These are phyloP conservation scores for Pleomassaria siparia DNA, from an alignment of 2,329 filamentous ascomycete species.

Conservation along the genomic window DNA sequence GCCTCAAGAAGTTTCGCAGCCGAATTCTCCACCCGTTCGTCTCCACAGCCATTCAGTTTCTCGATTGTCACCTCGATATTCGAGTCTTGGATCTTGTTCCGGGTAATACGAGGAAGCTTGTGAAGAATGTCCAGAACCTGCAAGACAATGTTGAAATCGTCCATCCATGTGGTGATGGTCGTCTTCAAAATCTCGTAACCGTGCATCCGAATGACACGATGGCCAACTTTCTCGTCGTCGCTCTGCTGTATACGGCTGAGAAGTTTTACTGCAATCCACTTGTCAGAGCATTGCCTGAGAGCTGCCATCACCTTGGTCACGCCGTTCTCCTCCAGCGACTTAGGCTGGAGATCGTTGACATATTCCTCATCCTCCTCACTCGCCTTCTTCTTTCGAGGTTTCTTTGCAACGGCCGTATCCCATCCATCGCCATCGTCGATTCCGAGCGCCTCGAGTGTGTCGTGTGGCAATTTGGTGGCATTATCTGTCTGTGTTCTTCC, in stretches of 20 bases:
- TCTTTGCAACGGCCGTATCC: slow-evolving; percentile 88
- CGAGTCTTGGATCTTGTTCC: slow-evolving; percentile 95
- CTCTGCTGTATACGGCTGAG: slow-evolving; percentile 84
- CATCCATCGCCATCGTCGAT: slow-evolving; percentile 91
- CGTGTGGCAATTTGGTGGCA: slow-evolving; percentile 84
- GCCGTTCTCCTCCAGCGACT: slow-evolving; percentile 75
- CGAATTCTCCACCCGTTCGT: slow-evolving; percentile 73
- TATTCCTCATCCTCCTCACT: slow-evolving; percentile 95
- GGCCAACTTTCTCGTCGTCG: slow-evolving; percentile 82
- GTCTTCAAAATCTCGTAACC: slow-evolving; percentile 94
- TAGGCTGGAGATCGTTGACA: slow-evolving; percentile 82
- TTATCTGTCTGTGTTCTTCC: slow-evolving; percentile 97
- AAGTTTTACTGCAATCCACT: slow-evolving; percentile 97
- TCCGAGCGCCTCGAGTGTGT: slow-evolving; percentile 90
- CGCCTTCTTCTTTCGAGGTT: slow-evolving; percentile 87
- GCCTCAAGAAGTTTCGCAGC: slow-evolving; percentile 72
- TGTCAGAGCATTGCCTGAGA: slow-evolving; percentile 97
- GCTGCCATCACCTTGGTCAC: slow-evolving; percentile 95
- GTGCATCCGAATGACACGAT: slow-evolving; percentile 92
- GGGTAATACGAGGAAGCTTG: slow-evolving; percentile 83
- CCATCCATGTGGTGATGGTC: slow-evolving; percentile 78
- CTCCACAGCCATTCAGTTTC: slow-evolving; percentile 65
- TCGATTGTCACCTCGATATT: slow-evolving; percentile 86
- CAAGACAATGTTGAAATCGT: slow-evolving; percentile 86
- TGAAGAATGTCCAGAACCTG: slow-evolving; percentile 90